A percentile compares a stretch with the other conserved stretches of the same genome.
Evolutionary conservation across 192 early-diverging fungal species (phyloP).

Genomic region (Powellomyces hirtus): DNA sequence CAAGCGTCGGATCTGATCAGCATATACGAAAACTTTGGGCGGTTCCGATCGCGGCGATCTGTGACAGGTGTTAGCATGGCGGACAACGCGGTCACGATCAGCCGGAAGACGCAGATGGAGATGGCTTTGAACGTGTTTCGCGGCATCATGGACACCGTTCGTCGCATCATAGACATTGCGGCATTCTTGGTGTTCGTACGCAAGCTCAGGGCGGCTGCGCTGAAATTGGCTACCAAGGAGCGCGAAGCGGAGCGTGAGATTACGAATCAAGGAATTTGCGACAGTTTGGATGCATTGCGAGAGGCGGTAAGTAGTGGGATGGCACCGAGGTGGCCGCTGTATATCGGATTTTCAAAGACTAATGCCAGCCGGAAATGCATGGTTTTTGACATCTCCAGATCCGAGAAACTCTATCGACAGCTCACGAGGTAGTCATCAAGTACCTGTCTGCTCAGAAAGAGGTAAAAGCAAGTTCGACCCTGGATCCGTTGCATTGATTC

Average conservation of each 20-base stretch:
- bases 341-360: too few species aligned
- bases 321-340: too few species aligned
- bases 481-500: not conserved
- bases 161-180: slow-evolving; percentile 16
- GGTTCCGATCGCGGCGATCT: slow-evolving; percentile 2
- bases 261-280: slow-evolving; percentile 3
- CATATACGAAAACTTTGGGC: slow-evolving; percentile 15
- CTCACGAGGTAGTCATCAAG: slow-evolving; percentile 3
- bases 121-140: slow-evolving; percentile 16
- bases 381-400: not conserved
- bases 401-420: slow-evolving; percentile 6
- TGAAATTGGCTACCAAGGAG: slow-evolving; percentile 9
- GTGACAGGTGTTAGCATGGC: not conserved
- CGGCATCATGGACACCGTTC: slow-evolving; percentile 21
- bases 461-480: not conserved
- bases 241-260: slow-evolving; percentile 15
- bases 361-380: too few species aligned
- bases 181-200: not conserved
- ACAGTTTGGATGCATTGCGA: not conserved
- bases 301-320: not conserved
- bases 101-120: not conserved
- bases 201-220: not conserved
- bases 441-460: slow-evolving; percentile 7
- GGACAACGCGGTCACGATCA: not conserved
- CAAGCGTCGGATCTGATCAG: slow-evolving; percentile 14